Conservation (phyloP, 495 filamentous ascomycete species). For the Penicillium psychrofluorescens region DNA sequence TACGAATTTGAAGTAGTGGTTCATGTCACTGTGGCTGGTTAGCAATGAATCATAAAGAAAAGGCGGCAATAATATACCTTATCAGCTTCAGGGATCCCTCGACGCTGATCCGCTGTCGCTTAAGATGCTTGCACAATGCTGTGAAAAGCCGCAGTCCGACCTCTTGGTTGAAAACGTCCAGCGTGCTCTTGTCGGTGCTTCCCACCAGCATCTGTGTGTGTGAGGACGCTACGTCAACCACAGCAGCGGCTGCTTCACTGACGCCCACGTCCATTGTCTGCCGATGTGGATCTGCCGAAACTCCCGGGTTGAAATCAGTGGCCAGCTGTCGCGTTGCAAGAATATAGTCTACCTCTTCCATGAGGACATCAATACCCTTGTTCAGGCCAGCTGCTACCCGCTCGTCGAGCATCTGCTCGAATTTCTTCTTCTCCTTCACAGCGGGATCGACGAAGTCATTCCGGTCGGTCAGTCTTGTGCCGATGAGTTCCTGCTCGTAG, state of each 20-base stretch:
- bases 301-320: slow-evolving; percentile 82
- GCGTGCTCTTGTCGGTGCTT: slow-evolving; percentile 91
- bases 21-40: slow-evolving; percentile 67
- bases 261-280: slow-evolving; percentile 69
- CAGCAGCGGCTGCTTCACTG: slow-evolving; percentile 64
- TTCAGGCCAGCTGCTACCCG: slow-evolving; percentile 92
- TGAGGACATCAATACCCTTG: slow-evolving; percentile 95
- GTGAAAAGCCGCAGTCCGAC: slow-evolving; percentile 88
- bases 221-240: slow-evolving; percentile 77
- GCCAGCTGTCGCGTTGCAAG: slow-evolving; percentile 81
- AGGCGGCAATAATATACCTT: slow-evolving; percentile 36
- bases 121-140: slow-evolving; percentile 91
- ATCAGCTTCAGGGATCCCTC: slow-evolving; percentile 90
- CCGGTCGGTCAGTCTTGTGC: slow-evolving; percentile 73
- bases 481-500: slow-evolving; percentile 88
- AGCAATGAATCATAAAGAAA: too few relatives aligned
- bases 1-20: slow-evolving; percentile 82
- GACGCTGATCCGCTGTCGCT: slow-evolving; percentile 85
- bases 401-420: slow-evolving; percentile 98
- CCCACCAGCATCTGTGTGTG: slow-evolving; percentile 90
- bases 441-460: slow-evolving; percentile 93
- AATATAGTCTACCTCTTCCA: slow-evolving; percentile 96
- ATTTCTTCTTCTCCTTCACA: slow-evolving; percentile 91
- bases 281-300: slow-evolving; percentile 35
- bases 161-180: slow-evolving; percentile 98